Percentiles rank a stretch among this genome's conserved stretches.
These are phyloP conservation scores for Penicillium antarcticum DNA, from an alignment of 495 filamentous ascomycete species.

Conservation along the genomic window DNA sequence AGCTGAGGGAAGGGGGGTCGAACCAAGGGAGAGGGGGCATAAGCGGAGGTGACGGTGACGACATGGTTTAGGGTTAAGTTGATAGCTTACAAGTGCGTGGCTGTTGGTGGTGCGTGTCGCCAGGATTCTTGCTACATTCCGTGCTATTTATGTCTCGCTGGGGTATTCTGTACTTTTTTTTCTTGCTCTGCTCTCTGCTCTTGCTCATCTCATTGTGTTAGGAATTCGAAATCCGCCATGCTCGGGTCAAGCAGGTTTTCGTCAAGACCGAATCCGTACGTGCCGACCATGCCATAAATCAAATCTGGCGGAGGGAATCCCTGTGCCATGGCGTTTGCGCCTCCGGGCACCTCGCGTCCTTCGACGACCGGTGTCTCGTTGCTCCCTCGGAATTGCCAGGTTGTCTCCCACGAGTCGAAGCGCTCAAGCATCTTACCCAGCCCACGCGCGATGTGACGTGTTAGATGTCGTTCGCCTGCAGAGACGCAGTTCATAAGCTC, in stretches of 20 bases:
- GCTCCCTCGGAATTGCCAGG: conserved; percentile 25
- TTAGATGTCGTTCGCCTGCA: conserved; percentile 51
- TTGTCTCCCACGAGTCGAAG: conserved; percentile 44
- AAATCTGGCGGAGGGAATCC: conserved; percentile 46
- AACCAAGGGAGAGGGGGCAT: conserved; percentile 22
- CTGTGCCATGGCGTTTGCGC: conserved; percentile 46
- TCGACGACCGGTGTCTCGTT: conserved; percentile 10
- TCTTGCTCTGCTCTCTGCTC: not conserved
- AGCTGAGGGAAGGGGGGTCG: conserved; percentile 15
- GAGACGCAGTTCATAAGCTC: conserved; percentile 50
- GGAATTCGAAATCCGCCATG: conserved; percentile 46
- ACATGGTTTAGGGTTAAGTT: conserved; percentile 15
- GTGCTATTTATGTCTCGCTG: not conserved
- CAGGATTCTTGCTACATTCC: conserved; percentile 11
- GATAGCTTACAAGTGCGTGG: conserved; percentile 27
- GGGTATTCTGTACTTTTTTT: not conserved
- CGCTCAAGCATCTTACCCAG: conserved; percentile 51
- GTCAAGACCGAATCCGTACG: conserved; percentile 47
- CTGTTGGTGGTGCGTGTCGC: conserved; percentile 12
- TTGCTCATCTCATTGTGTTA: conserved; percentile 22
- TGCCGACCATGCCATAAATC: conserved; percentile 49
- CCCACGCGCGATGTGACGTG: conserved; percentile 51
- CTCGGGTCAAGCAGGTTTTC: conserved; percentile 47
- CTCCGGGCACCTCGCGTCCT: conserved; percentile 34
- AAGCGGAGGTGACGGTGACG: conserved; percentile 26